Percentiles rank a stretch among this genome's conserved stretches.
Evolutionary conservation across 305 asterid genomes (phyloP).

Genomic region (Rubia peregrina): DNA sequence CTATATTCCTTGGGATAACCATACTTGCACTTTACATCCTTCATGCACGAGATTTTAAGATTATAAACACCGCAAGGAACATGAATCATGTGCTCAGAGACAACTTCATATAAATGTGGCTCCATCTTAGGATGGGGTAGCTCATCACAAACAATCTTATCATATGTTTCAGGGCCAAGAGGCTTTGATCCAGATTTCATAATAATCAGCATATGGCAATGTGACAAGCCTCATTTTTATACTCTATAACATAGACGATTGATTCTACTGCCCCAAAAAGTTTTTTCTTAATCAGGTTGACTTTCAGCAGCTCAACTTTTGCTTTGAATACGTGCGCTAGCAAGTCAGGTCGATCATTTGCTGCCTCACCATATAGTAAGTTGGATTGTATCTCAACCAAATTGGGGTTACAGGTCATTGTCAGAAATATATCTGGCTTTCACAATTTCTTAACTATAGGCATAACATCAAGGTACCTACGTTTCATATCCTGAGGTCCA

Average conservation of each 20-base stretch:
- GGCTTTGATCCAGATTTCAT: neutral
- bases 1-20: neutral
- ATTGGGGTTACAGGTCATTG: neutral
- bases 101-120: neutral
- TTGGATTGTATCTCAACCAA: neutral
- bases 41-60: no score
- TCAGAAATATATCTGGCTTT: no score
- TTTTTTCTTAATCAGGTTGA: neutral
- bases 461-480: neutral
- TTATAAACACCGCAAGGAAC: no score
- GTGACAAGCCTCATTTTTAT: neutral
- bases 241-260: neutral
- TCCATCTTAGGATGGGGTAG: neutral
- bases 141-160: neutral
- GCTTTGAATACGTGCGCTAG: neutral
- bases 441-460: neutral
- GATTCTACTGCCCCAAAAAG: neutral
- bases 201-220: neutral
- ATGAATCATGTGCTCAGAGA: no score
- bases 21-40: no score
- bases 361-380: neutral
- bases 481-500: neutral
- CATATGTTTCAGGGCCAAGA: neutral
- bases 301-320: neutral
- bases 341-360: neutral